These are phyloP conservation scores for Pythium rishiriense DNA, from an alignment of 352 stramenopile genomes.

Conservation along the genomic window DNA sequence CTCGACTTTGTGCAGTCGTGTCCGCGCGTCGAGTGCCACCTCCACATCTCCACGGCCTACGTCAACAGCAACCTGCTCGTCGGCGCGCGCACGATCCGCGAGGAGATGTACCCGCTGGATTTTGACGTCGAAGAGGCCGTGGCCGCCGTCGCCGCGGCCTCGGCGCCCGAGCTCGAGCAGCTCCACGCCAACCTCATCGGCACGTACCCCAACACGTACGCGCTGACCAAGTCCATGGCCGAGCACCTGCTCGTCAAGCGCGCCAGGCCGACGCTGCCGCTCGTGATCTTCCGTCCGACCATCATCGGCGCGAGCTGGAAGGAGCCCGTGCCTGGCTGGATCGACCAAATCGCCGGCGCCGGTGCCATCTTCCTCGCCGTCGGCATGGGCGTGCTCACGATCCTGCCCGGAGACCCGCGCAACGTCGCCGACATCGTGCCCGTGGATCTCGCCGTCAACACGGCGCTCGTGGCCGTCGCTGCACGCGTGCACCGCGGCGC, in stretches of 20 bases:
- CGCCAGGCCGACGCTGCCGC: conserved; percentile 40
- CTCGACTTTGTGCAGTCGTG: conserved; percentile 65
- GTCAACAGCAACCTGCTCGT: conserved; percentile 82
- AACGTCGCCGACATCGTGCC: conserved; percentile 81
- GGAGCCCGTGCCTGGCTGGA: conserved; percentile 77
- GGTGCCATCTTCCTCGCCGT: conserved; percentile 74
- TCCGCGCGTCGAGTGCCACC: conserved; percentile 48
- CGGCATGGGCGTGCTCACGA: conserved; percentile 70
- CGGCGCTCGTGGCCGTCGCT: conserved; percentile 54
- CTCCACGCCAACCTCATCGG: conserved; percentile 81
- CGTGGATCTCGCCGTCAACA: conserved; percentile 78
- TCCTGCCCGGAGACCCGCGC: conserved; percentile 70
- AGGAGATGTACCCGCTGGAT: conserved; percentile 84
- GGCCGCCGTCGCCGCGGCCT: conserved; percentile 48
- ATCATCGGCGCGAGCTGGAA: conserved; percentile 85
- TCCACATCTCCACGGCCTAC: conserved; percentile 86
- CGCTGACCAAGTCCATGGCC: conserved; percentile 87
- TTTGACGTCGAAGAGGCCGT: conserved; percentile 79
- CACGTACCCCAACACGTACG: conserved; percentile 90
- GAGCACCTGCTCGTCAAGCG: conserved; percentile 65
- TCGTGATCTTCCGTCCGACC: conserved; percentile 77
- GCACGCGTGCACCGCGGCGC: conserved; percentile 24
- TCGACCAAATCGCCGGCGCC: conserved; percentile 73
- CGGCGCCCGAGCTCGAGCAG: conserved; percentile 56
- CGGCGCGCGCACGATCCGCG: conserved; percentile 37